These are phyloP conservation scores for Garcia nutans DNA, from an alignment of 345 rosid species.

Conservation along the genomic window DNA sequence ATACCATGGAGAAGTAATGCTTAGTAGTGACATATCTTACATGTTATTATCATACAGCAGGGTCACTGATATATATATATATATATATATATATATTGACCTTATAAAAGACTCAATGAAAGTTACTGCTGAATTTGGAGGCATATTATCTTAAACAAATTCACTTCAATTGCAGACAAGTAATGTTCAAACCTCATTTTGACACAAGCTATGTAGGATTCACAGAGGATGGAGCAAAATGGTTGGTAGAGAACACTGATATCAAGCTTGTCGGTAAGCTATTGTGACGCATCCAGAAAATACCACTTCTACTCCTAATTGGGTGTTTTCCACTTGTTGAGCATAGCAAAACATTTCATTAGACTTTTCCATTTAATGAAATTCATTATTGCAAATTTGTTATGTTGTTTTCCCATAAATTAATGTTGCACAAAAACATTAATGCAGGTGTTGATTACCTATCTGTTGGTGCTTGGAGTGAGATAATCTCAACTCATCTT, in stretches of 20 bases:
- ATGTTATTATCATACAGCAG: too few species aligned
- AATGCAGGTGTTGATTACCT: conserved; percentile 66
- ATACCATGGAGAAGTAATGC: too few species aligned
- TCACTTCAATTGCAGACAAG: conserved; percentile 46
- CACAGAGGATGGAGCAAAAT: conserved; percentile 73
- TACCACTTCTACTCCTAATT: too few species aligned
- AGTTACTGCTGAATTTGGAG: too few species aligned
- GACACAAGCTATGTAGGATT: conserved; percentile 85
- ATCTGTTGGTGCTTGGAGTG: conserved; percentile 62
- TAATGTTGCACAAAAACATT: background rate
- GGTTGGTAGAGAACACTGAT: conserved; percentile 88
- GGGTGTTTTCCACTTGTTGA: too few species aligned
- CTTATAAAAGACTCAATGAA: too few species aligned
- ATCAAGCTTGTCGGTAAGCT: conserved; percentile 75
- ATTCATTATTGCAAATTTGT: too few species aligned
- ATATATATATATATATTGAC: too few species aligned
- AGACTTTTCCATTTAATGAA: too few species aligned
- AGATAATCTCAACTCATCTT: conserved; percentile 36
- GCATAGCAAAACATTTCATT: background rate
- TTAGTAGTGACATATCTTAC: too few species aligned
- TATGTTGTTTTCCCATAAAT: background rate
- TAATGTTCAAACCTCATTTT: conserved; percentile 68
- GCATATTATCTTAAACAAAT: background rate
- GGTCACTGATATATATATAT: too few species aligned
- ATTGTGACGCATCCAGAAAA: background rate